phyloP scores from a whole-genome alignment of 371 early-diverging fungal species.

The Sporodiniella umbellata region DNA sequence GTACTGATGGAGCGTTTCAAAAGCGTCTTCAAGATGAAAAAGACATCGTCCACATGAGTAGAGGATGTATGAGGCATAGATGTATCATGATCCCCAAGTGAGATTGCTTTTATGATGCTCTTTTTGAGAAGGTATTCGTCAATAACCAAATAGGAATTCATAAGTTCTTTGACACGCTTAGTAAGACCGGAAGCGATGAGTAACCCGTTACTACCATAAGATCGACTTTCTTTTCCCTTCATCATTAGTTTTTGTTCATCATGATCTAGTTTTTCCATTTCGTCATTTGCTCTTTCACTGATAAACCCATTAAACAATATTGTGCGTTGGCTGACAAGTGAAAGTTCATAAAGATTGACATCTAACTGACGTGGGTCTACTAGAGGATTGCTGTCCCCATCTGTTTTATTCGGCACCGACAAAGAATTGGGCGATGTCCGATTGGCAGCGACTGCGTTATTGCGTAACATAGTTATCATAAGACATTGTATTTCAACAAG shows the following conservation, averaged over 20 bases:
- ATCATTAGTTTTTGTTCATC: constrained; percentile 33
- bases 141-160: constrained; percentile 67
- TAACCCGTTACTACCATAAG: constrained; percentile 49
- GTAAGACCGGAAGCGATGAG: constrained; percentile 52
- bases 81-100: constrained; percentile 54
- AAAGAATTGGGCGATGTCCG: constrained; percentile 1
- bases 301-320: constrained; percentile 78
- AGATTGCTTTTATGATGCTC: constrained; percentile 72
- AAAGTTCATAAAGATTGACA: constrained; percentile 71
- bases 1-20: constrained; percentile 72
- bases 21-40: constrained; percentile 83
- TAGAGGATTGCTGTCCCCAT: constrained; percentile 29
- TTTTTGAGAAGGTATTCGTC: constrained; percentile 73
- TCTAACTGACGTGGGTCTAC: constrained; percentile 79
- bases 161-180: constrained; percentile 61
- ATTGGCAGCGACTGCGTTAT: constrained; percentile 11
- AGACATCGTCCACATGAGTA: constrained; percentile 89
- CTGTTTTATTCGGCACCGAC: constrained; percentile 5
- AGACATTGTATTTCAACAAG: constrained; percentile 41
- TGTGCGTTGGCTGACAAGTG: constrained; percentile 74
- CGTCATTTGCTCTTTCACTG: constrained; percentile 51
- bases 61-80: constrained; percentile 66
- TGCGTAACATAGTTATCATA: constrained; percentile 33
- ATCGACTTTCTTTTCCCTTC: constrained; percentile 46
- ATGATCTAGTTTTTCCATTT: constrained; percentile 30